These are phyloP conservation scores for Candolleomyces aberdarensis DNA, from an alignment of 768 basidiomycete genomes.

Conservation along the genomic window DNA sequence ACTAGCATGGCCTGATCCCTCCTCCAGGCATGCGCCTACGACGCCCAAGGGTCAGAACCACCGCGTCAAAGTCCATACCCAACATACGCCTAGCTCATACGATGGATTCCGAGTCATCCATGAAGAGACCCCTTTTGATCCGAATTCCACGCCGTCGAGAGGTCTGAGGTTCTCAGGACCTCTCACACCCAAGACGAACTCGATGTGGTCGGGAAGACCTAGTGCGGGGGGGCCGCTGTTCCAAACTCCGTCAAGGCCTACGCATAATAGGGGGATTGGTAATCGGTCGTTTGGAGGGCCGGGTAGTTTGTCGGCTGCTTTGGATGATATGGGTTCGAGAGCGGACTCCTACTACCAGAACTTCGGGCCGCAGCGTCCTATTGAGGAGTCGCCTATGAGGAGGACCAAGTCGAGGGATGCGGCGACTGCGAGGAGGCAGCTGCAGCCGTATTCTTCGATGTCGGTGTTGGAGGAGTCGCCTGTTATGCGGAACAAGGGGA, in stretches of 20 bases:
- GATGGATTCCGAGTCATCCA: slow-evolving; percentile 25
- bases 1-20: slow-evolving; percentile 48
- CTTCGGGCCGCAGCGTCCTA: background rate
- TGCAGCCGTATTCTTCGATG: background rate
- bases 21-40: slow-evolving; percentile 43
- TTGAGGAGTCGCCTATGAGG: slow-evolving; percentile 14
- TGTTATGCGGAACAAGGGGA: slow-evolving; percentile 23
- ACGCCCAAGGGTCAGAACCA: slow-evolving; percentile 47
- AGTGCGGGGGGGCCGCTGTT: slow-evolving; percentile 39
- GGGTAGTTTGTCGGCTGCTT: slow-evolving; percentile 23
- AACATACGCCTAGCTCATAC: slow-evolving; percentile 32
- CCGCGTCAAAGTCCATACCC: slow-evolving; percentile 34
- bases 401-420: slow-evolving; percentile 5
- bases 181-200: slow-evolving; percentile 61
- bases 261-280: background rate
- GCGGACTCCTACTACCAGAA: background rate
- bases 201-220: slow-evolving; percentile 33
- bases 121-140: slow-evolving; percentile 68
- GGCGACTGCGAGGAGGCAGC: slow-evolving; percentile 2
- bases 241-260: slow-evolving; percentile 49
- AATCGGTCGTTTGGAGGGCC: slow-evolving; percentile 28
- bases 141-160: slow-evolving; percentile 77
- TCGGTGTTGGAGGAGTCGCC: slow-evolving; percentile 31
- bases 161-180: slow-evolving; percentile 60
- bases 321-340: slow-evolving; percentile 24